phyloP scores from a whole-genome alignment of 805 yeast species.

The Wickerhamomyces bovis region DNA sequence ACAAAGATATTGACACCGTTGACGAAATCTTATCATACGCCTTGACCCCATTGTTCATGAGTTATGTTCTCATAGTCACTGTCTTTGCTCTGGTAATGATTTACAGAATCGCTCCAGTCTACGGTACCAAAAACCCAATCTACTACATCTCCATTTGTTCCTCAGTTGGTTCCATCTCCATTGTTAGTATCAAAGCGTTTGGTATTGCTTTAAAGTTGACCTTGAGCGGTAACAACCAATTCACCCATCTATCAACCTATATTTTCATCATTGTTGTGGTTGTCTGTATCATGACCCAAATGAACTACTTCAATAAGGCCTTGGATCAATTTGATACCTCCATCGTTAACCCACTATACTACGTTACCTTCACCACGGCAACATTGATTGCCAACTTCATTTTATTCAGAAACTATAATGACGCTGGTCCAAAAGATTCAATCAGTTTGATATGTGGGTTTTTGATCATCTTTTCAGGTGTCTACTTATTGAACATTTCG shows the following conservation, averaged over 20 bases:
- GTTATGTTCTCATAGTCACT: conserved; percentile 58
- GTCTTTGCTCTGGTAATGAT: conserved; percentile 73
- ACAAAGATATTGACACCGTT: conserved; percentile 79
- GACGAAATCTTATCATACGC: conserved; percentile 84
- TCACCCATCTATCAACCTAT: conserved; percentile 78
- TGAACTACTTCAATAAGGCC: conserved; percentile 92
- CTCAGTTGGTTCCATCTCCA: conserved; percentile 83
- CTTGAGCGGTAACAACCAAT: conserved; percentile 79
- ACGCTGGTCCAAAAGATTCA: conserved; percentile 71
- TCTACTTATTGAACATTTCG: conserved; percentile 72
- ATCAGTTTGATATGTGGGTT: conserved; percentile 81
- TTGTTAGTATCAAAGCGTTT: conserved; percentile 88
- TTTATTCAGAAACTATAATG: conserved; percentile 80
- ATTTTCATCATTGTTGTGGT: conserved; percentile 72
- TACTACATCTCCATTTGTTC: conserved; percentile 87
- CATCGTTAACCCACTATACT: conserved; percentile 84
- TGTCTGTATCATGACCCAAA: conserved; percentile 80
- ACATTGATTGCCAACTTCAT: conserved; percentile 83
- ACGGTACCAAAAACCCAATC: conserved; percentile 81
- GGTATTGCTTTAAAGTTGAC: conserved; percentile 89
- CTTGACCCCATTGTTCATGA: conserved; percentile 65
- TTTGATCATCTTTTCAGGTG: conserved; percentile 82
- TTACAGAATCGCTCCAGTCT: conserved; percentile 72
- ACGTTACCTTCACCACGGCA: conserved; percentile 86
- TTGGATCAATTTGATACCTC: conserved; percentile 90